Evolutionary conservation across 2,329 filamentous ascomycete species (phyloP).

Genomic region (Xylariaceae sp.): DNA sequence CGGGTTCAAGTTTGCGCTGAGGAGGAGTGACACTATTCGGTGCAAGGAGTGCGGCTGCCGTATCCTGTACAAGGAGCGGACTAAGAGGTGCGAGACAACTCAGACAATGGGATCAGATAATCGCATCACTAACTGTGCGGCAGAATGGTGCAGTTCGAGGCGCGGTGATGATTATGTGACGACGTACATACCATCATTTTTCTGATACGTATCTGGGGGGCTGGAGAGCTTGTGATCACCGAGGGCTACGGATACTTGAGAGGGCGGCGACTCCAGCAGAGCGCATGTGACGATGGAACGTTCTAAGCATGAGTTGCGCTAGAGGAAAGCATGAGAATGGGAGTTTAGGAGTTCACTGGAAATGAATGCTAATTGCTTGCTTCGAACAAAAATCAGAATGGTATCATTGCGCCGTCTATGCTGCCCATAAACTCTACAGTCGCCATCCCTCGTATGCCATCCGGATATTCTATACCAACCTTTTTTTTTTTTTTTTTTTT

Average conservation of each 20-base stretch:
- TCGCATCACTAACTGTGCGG: neutral
- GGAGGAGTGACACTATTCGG: conserved; percentile 79
- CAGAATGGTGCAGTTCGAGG: conserved; percentile 99
- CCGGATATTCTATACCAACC: no score
- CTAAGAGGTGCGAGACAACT: conserved; percentile 80
- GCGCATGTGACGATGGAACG: neutral
- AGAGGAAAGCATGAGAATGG: conserved; percentile 10
- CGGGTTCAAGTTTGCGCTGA: conserved; percentile 75
- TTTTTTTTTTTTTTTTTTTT: neutral
- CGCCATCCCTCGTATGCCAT: neutral
- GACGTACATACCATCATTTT: no score
- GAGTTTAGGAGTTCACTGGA: conserved; percentile 31
- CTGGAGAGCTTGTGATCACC: no score
- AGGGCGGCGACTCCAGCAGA: neutral
- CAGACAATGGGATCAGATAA: no score
- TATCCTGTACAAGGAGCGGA: conserved; percentile 96
- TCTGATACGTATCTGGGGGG: neutral
- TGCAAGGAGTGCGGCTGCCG: conserved; percentile 95
- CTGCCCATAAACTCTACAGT: conserved; percentile 6
- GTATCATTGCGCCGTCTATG: conserved; percentile 37
- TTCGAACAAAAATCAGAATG: conserved; percentile 28
- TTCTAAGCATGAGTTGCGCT: neutral
- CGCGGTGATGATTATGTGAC: conserved; percentile 62
- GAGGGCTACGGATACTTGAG: no score
- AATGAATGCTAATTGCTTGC: conserved; percentile 11